Evolutionary conservation across 1,139 yeast genomes (phyloP).

Genomic region (Lodderomyces orthopsilosis): DNA sequence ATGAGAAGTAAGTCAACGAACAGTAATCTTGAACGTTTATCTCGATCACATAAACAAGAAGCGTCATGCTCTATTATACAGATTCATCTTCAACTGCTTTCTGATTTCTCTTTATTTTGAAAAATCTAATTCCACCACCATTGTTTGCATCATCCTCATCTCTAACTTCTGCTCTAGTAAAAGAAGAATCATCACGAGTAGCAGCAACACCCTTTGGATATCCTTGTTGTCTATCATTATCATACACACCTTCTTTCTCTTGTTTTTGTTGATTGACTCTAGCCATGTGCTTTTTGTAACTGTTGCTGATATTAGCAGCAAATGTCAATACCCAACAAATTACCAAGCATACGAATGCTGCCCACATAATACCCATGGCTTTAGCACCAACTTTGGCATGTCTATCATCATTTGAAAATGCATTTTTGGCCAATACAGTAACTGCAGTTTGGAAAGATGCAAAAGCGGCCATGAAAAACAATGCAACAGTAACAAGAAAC

Average conservation of each 20-base stretch:
- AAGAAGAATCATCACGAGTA: conserved; percentile 39
- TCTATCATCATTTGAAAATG: conserved; percentile 49
- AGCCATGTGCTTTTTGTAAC: conserved; percentile 45
- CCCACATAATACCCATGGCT: conserved; percentile 67
- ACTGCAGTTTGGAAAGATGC: conserved; percentile 69
- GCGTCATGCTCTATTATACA: conserved; percentile 20
- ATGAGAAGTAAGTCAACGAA: too few species aligned
- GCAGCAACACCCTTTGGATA: conserved; percentile 17
- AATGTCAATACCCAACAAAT: conserved; percentile 56
- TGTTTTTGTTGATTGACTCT: conserved; percentile 27
- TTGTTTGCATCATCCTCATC: not conserved
- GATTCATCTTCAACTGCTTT: conserved; percentile 61
- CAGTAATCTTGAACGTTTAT: too few species aligned
- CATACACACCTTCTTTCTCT: conserved; percentile 5
- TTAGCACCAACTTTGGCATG: conserved; percentile 53
- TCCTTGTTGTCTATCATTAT: not conserved
- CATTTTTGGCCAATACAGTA: conserved; percentile 60
- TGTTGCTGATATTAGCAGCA: conserved; percentile 47
- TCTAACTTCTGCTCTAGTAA: conserved; percentile 31
- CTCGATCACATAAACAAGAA: too few species aligned
- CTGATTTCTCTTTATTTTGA: conserved; percentile 70
- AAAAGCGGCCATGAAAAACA: conserved; percentile 55
- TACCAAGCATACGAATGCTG: conserved; percentile 54
- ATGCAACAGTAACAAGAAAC: conserved; percentile 50
- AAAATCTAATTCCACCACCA: conserved; percentile 68